Evolutionary conservation across 139 green algal species (phyloP), one percentile per base, ranked within the genome.

Genomic region (Zygnema circumcarinatum): DNA sequence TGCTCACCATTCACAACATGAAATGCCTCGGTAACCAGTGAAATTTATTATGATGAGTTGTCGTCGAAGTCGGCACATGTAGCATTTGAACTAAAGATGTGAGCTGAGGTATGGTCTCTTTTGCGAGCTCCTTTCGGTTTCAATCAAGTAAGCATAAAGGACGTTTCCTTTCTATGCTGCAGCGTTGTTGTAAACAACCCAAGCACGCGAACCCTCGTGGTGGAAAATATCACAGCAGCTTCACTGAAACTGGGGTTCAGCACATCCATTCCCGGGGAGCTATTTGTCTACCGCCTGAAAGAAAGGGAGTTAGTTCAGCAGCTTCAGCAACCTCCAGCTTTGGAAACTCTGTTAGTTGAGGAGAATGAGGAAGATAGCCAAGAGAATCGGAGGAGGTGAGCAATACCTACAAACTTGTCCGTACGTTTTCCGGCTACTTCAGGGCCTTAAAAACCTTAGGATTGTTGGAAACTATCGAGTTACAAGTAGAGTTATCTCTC

Each of bases 111-210:
- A n/a, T n/a, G n/a, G n/a, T n/a, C n/a, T n/a, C n/a, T n/a, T n/a
- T n/a, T n/a, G n/a, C n/a, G n/a, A n/a, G n/a, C n/a, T n/a, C n/a
- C n/a, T n/a, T n/a, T n/a, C n/a, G n/a, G n/a, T n/a, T n/a, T n/a
- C n/a, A n/a, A n/a, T n/a, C n/a, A n/a, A n/a, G n/a, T n/a, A n/a
- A n/a, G n/a, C n/a, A n/a, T n/a, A n/a, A n/a, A n/a, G n/a, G n/a
- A n/a, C n/a, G n/a, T n/a, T n/a, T n/a, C n/a, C n/a, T 41, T 53
- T 38, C 11, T 62, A 7, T 16, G 32, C 16, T 41, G 76, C 76
- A 84, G 76, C n/a, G 79, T 86, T 33, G 68, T 86, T 20, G 39
- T 86, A 62, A 86, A 86, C 79, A 83, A 33, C 3, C 79, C 79
- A 40, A 7, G 22, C 62, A 20, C 42, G 2, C 56, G 32, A 3